Conservation (phyloP, 345 rosid genomes). For the Citrus cavaleriei region DNA sequence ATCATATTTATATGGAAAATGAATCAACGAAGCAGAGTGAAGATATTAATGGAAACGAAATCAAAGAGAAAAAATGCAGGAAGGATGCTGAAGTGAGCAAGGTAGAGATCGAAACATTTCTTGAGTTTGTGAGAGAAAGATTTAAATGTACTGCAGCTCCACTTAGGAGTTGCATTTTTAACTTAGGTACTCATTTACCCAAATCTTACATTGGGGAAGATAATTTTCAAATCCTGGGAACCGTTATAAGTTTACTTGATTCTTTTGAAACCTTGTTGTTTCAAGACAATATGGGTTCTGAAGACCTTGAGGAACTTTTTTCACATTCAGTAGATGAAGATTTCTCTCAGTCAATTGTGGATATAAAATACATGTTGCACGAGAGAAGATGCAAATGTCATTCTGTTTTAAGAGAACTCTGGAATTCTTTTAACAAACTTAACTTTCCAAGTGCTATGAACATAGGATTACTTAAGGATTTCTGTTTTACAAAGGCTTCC, state of each 20-base stretch:
- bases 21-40: neutral
- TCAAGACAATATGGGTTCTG: neutral
- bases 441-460: slow-evolving; percentile 16
- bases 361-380: neutral
- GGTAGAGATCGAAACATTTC: neutral
- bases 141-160: slow-evolving; percentile 5
- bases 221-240: neutral
- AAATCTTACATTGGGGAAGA: slow-evolving; percentile 14
- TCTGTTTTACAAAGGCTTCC: slow-evolving; percentile 34
- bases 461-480: slow-evolving; percentile 2
- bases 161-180: slow-evolving; percentile 22
- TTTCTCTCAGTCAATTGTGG: neutral
- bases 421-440: neutral
- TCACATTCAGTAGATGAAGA: neutral
- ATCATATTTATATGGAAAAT: neutral
- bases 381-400: neutral
- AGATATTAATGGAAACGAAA: neutral
- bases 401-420: neutral
- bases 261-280: neutral
- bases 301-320: neutral
- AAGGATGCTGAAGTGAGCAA: neutral
- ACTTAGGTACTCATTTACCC: slow-evolving; percentile 31
- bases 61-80: neutral
- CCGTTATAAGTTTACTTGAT: neutral
- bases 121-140: slow-evolving; percentile 20